Conservation (phyloP, 768 basidiomycete species). For the Hirschioporus abietinus region DNA sequence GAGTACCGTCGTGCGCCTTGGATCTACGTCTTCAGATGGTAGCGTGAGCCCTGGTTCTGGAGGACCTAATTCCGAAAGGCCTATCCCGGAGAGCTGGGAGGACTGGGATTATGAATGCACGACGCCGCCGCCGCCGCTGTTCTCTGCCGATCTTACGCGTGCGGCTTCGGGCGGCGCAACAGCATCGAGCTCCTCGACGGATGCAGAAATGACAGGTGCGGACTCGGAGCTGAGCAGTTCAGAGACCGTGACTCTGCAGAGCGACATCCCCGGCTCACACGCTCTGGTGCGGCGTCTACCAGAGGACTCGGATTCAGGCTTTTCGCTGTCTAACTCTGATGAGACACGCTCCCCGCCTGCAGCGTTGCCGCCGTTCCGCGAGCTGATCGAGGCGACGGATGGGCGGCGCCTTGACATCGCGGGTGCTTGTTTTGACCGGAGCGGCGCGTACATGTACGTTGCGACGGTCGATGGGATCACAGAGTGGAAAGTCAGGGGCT, state of each 20-base stretch:
- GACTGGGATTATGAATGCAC: not conserved
- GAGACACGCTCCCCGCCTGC: too few species aligned
- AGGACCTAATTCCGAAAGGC: not conserved
- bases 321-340: too few species aligned
- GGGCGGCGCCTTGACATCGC: constrained; percentile 41
- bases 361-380: not conserved
- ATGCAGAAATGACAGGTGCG: not conserved
- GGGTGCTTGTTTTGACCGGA: constrained; percentile 70
- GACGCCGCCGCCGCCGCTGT: not conserved
- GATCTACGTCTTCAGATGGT: too few species aligned
- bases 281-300: too few species aligned
- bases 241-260: too few species aligned
- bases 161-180: not conserved
- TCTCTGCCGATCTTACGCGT: not conserved
- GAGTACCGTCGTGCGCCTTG: not conserved
- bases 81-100: not conserved
- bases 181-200: not conserved
- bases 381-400: not conserved
- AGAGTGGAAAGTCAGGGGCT: constrained; percentile 72
- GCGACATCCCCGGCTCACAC: too few species aligned
- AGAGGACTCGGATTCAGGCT: too few species aligned
- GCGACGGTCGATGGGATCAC: constrained; percentile 61
- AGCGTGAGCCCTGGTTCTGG: not conserved
- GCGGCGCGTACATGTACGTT: constrained; percentile 61
- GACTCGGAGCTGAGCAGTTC: too few species aligned